A percentile compares a stretch with the other conserved stretches of the same genome.
These are phyloP conservation scores for Phytophthora pinifolia DNA, from an alignment of 352 stramenopile genomes.

Conservation along the genomic window DNA sequence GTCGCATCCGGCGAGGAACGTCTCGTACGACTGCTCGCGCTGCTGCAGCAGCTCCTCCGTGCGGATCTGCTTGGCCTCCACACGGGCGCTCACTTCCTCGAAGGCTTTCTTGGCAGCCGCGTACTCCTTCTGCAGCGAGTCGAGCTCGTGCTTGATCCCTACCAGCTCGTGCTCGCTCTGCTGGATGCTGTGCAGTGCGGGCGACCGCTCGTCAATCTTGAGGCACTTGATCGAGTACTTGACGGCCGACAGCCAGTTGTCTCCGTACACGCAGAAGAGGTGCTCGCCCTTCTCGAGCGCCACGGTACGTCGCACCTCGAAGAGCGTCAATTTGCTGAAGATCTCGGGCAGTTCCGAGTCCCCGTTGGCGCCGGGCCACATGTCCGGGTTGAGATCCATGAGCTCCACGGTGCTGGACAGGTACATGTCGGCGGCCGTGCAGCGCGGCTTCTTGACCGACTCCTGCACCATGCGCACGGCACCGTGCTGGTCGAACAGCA, in stretches of 20 bases:
- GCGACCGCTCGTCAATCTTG: constrained; percentile 65
- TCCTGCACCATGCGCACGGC: constrained; percentile 86
- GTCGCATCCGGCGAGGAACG: constrained; percentile 68
- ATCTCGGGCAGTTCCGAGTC: constrained; percentile 80
- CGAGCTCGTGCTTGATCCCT: constrained; percentile 76
- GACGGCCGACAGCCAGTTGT: constrained; percentile 88
- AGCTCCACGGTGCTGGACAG: constrained; percentile 83
- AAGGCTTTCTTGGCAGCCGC: constrained; percentile 78
- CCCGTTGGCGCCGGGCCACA: constrained; percentile 62
- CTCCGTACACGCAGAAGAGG: constrained; percentile 86
- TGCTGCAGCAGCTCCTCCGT: constrained; percentile 74
- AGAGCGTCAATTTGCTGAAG: constrained; percentile 82
- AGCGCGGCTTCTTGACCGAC: constrained; percentile 71
- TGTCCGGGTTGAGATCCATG: constrained; percentile 81
- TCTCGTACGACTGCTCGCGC: constrained; percentile 75
- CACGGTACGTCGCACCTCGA: constrained; percentile 82
- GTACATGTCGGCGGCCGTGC: constrained; percentile 89
- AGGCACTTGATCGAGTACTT: constrained; percentile 89
- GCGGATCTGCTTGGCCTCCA: constrained; percentile 68
- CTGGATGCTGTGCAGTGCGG: constrained; percentile 65
- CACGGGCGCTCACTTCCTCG: constrained; percentile 65
- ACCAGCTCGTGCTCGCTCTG: constrained; percentile 74
- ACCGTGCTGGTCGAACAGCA: constrained; percentile 81
- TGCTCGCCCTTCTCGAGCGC: constrained; percentile 78
- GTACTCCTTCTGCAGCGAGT: constrained; percentile 79